A percentile compares a stretch with the other conserved stretches of the same genome.
These are phyloP conservation scores for Cercospora nicotianae DNA, from an alignment of 2,329 filamentous ascomycete species.

Conservation along the genomic window DNA sequence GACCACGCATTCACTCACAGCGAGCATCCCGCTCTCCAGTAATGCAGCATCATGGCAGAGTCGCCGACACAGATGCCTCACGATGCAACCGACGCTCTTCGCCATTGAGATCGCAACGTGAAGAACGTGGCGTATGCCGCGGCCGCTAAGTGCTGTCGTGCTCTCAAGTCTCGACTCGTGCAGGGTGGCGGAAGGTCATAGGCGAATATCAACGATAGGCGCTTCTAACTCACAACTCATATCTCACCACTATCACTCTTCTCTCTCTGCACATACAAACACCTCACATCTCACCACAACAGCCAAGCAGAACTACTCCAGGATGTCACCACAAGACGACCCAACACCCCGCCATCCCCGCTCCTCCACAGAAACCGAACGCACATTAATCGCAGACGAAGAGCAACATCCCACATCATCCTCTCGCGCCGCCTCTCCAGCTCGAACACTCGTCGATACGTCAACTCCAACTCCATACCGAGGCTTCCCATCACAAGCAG, in stretches of 20 bases:
- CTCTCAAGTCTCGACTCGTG: background rate
- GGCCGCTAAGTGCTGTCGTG: background rate
- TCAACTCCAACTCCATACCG: constrained; percentile 26
- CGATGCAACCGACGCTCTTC: background rate
- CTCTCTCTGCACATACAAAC: background rate
- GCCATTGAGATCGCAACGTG: background rate
- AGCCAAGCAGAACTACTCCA: too few relatives aligned
- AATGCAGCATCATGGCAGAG: background rate
- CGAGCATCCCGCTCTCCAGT: background rate
- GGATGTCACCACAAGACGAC: background rate
- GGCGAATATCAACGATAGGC: background rate
- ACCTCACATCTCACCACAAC: background rate
- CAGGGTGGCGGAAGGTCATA: background rate
- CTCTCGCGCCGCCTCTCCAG: constrained; percentile 7
- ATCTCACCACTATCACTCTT: background rate
- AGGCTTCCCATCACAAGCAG: constrained; percentile 34
- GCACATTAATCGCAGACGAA: background rate
- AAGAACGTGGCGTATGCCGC: background rate
- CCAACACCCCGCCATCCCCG: background rate
- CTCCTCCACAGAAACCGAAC: constrained; percentile 11
- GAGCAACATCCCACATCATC: background rate
- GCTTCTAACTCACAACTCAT: background rate
- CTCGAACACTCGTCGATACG: constrained; percentile 2
- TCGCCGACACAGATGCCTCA: background rate
- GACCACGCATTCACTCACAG: background rate